Conservation (phyloP, 2,329 filamentous ascomycete species). For the Hymenoscyphus infarciens region DNA sequence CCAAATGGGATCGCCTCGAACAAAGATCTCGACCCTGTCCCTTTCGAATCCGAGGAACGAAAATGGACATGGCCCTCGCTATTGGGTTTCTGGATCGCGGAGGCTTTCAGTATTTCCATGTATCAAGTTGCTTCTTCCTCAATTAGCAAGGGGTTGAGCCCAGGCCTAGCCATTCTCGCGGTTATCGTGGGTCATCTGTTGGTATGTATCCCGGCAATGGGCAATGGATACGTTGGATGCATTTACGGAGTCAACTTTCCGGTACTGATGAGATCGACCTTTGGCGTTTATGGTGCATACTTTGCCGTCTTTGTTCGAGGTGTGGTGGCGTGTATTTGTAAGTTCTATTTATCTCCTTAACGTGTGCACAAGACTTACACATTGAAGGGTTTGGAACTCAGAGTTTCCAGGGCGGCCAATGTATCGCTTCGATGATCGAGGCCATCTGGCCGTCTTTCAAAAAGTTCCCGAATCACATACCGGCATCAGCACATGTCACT, state of each 20-base stretch:
- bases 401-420: conserved; percentile 28
- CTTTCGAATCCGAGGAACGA: conserved; percentile 23
- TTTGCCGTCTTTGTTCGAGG: conserved; percentile 39
- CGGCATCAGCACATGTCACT: conserved; percentile 47
- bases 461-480: conserved; percentile 47
- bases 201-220: conserved; percentile 48
- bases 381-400: conserved; percentile 24
- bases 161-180: conserved; percentile 24
- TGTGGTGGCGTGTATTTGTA: conserved; percentile 28
- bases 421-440: conserved; percentile 40
- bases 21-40: conserved; percentile 28
- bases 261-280: conserved; percentile 43
- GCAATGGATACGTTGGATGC: conserved; percentile 44
- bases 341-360: conserved; percentile 8
- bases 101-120: conserved; percentile 30
- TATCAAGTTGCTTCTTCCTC: conserved; percentile 29
- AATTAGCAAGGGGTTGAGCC: conserved; percentile 29
- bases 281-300: conserved; percentile 43
- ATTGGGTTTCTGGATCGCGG: conserved; percentile 31
- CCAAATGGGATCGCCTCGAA: conserved; percentile 20
- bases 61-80: conserved; percentile 28
- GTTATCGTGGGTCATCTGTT: conserved; percentile 57
- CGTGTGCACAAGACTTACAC: conserved; percentile 5
- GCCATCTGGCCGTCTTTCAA: conserved; percentile 53
- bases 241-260: conserved; percentile 45